Percentiles rank a stretch among this genome's conserved stretches.
These are phyloP conservation scores for Penicillium sp. DNA, from an alignment of 2,329 filamentous ascomycete genomes.

Conservation along the genomic window DNA sequence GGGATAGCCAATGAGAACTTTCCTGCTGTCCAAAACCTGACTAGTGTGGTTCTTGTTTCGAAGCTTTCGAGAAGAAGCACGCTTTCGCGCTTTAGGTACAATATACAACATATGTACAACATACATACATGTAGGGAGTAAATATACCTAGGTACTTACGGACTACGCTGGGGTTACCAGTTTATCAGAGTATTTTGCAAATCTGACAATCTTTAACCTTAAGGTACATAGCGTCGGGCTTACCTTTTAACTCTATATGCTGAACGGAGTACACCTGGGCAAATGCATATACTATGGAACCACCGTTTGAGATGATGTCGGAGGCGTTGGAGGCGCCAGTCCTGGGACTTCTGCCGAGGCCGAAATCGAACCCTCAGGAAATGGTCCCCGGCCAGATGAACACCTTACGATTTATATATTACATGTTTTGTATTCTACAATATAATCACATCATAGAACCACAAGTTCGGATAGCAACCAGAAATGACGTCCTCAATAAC, in stretches of 20 bases:
- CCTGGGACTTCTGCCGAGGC: not conserved
- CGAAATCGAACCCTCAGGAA: not conserved
- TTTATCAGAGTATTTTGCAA: not conserved
- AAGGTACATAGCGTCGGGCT: not conserved
- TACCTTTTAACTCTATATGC: not conserved
- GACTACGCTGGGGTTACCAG: not conserved
- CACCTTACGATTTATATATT: not conserved
- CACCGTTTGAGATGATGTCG: not conserved
- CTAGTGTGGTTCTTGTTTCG: constrained; percentile 1
- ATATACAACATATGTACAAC: too few species aligned
- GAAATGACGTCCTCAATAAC: not conserved
- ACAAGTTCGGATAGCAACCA: not conserved
- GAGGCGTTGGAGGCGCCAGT: not conserved
- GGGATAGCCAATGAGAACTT: constrained; percentile 54
- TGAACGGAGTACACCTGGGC: too few species aligned
- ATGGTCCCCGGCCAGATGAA: not conserved
- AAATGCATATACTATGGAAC: not conserved
- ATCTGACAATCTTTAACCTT: too few species aligned
- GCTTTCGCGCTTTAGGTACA: too few species aligned
- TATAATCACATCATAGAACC: not conserved
- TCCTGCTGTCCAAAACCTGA: not conserved
- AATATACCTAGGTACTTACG: too few species aligned
- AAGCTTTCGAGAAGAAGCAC: constrained; percentile 1
- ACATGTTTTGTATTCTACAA: not conserved
- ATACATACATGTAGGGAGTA: not conserved